Conservation (phyloP, 2,329 filamentous ascomycete species). For the Diaporthe velutina region DNA sequence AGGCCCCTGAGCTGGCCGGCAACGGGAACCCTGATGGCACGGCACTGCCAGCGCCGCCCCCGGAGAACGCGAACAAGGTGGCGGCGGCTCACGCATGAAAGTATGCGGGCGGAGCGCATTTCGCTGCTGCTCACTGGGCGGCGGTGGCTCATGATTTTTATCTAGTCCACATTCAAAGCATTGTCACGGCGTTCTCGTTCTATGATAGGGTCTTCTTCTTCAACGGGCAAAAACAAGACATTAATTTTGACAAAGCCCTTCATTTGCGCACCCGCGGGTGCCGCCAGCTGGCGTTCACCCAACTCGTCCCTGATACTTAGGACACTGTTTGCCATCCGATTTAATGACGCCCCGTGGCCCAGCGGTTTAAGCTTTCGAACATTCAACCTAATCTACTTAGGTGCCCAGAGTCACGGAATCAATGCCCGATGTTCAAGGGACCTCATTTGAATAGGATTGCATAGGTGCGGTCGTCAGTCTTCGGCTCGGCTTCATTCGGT, state of each 20-base stretch:
- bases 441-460: no score
- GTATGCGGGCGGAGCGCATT: conserved; percentile 53
- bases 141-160: conserved; percentile 9
- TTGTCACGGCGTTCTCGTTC: conserved; percentile 37
- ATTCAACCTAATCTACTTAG: no score
- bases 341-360: no score
- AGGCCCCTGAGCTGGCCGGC: conserved; percentile 70
- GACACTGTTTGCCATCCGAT: no score
- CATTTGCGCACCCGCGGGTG: background rate
- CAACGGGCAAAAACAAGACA: conserved; percentile 29
- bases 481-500: no score
- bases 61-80: conserved; percentile 53
- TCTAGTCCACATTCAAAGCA: conserved; percentile 34
- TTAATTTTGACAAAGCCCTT: conserved; percentile 14
- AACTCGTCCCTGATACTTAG: no score
- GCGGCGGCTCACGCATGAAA: conserved; percentile 23
- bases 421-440: no score
- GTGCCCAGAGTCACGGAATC: no score
- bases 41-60: conserved; percentile 55
- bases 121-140: background rate
- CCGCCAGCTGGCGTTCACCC: no score
- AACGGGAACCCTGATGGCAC: conserved; percentile 54
- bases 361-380: no score
- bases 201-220: conserved; percentile 20
- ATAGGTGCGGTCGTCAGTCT: no score